phyloP scores from a whole-genome alignment of 371 early-diverging fungal genomes.

The Mucor piriformis region DNA sequence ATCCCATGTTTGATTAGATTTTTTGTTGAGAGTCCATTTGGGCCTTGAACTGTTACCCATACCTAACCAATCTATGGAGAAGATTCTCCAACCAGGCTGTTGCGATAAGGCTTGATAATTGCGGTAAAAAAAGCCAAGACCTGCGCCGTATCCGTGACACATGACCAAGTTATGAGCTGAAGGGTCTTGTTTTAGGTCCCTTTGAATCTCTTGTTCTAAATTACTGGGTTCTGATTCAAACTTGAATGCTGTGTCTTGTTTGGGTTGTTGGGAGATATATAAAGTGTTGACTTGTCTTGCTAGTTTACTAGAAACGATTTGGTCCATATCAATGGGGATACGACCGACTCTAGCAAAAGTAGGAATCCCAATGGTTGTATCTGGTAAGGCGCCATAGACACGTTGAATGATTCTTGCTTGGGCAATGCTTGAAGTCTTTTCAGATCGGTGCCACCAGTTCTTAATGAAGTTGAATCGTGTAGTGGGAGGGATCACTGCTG shows the following conservation, averaged over 20 bases:
- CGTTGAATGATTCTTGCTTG: constrained; percentile 53
- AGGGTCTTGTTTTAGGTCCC: background rate
- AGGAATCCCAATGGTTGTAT: constrained; percentile 27
- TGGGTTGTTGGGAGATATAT: constrained; percentile 27
- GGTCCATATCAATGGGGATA: constrained; percentile 51
- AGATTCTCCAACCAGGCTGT: constrained; percentile 70
- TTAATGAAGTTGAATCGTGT: constrained; percentile 43
- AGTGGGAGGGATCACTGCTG: constrained; percentile 54
- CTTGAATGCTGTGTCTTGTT: constrained; percentile 25
- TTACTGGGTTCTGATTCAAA: constrained; percentile 31
- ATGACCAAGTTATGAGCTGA: constrained; percentile 66
- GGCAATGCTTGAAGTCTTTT: constrained; percentile 46
- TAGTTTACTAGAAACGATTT: constrained; percentile 17
- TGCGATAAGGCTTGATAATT: constrained; percentile 75
- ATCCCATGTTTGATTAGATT: constrained; percentile 47
- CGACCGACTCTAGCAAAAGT: constrained; percentile 37
- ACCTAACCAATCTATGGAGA: constrained; percentile 87
- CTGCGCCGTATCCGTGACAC: constrained; percentile 93
- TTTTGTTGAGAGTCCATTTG: constrained; percentile 53
- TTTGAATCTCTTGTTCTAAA: constrained; percentile 27
- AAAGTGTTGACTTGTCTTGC: constrained; percentile 38
- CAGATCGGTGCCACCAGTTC: constrained; percentile 56
- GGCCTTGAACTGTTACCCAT: constrained; percentile 87
- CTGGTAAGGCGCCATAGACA: constrained; percentile 38
- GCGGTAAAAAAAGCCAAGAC: constrained; percentile 85